Percentiles rank a stretch among this genome's conserved stretches.
Evolutionary conservation across 345 rosid species (phyloP).

Genomic region (Viola odorata): DNA sequence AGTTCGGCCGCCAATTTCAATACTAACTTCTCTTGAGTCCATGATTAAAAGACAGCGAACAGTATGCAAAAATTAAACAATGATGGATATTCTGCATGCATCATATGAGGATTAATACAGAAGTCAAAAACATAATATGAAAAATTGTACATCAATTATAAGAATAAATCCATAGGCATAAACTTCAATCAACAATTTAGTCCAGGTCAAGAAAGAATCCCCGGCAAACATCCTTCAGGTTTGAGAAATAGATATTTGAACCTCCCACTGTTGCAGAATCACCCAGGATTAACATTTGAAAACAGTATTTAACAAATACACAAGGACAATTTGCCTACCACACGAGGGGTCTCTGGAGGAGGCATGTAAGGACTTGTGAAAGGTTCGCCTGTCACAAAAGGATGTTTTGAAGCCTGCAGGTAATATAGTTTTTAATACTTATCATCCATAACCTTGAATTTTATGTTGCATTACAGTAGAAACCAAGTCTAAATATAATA

Average conservation of each 20-base stretch:
- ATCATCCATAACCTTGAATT: neutral
- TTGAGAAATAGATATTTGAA: neutral
- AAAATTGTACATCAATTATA: neutral
- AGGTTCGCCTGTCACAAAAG: constrained; percentile 98
- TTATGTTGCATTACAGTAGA: constrained; percentile 6
- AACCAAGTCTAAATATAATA: too few relatives aligned
- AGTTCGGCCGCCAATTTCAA: too few relatives aligned
- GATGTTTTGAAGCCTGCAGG: constrained; percentile 94
- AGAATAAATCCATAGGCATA: neutral
- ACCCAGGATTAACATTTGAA: neutral
- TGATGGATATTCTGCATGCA: too few relatives aligned
- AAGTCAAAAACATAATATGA: neutral
- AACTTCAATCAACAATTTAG: neutral
- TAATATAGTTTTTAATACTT: constrained; percentile 9
- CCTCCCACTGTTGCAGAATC: neutral
- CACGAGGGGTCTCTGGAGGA: constrained; percentile 68
- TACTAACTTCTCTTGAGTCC: too few relatives aligned
- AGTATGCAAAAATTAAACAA: neutral
- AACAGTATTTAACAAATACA: constrained; percentile 1
- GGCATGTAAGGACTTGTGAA: constrained; percentile 88
- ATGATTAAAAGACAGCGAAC: neutral
- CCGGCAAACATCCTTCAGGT: neutral
- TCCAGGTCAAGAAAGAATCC: neutral
- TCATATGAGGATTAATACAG: neutral
- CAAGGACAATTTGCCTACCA: constrained; percentile 47